Percentiles rank a stretch among this genome's conserved stretches.
These are phyloP conservation scores for Epichloe gansuensis DNA, from an alignment of 2,329 filamentous ascomycete species.

Conservation along the genomic window DNA sequence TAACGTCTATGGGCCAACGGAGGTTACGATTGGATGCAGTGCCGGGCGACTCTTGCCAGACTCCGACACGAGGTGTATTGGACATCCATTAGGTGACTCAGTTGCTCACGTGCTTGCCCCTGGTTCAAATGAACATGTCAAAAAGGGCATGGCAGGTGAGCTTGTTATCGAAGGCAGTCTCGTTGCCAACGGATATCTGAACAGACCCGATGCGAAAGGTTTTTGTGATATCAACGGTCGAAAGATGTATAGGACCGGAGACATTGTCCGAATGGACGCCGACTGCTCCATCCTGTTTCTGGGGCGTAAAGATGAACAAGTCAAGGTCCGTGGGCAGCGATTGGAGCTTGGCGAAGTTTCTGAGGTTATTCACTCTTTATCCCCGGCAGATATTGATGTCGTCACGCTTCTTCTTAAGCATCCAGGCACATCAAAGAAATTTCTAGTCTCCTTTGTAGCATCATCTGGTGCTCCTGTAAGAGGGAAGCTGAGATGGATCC, in stretches of 20 bases:
- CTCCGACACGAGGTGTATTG: conserved; percentile 11
- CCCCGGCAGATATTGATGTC: not conserved
- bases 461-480: not conserved
- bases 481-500: not conserved
- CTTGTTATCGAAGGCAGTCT: conserved; percentile 32
- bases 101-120: conserved; percentile 9
- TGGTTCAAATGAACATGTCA: not conserved
- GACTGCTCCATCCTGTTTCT: conserved; percentile 9
- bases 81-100: conserved; percentile 8
- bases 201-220: conserved; percentile 13
- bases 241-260: conserved; percentile 9
- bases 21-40: conserved; percentile 48
- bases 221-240: conserved; percentile 5
- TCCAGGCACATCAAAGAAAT: not conserved
- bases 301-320: conserved; percentile 8
- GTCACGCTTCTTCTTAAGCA: not conserved
- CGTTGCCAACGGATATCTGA: conserved; percentile 30
- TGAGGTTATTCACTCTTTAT: not conserved
- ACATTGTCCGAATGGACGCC: conserved; percentile 10
- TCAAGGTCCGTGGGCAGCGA: conserved; percentile 9
- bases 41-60: conserved; percentile 4
- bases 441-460: not conserved
- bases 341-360: conserved; percentile 7
- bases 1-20: conserved; percentile 43
- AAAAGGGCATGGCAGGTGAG: conserved; percentile 22